phyloP scores from a whole-genome alignment of 2,329 filamentous ascomycete genomes.

The Curvularia eragrostidis region DNA sequence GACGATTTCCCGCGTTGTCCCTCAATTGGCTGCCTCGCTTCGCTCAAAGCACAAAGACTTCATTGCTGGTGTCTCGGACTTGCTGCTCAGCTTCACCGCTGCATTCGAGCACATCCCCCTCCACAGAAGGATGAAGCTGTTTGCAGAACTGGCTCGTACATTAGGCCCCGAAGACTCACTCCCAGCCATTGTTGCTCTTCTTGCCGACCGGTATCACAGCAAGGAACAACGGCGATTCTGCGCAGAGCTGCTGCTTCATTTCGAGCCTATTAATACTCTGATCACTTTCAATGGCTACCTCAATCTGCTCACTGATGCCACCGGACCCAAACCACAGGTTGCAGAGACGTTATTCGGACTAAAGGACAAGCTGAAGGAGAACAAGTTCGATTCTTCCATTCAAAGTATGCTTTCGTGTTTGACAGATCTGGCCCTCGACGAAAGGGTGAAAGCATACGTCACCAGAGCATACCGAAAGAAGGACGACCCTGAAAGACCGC shows the following conservation, averaged over 20 bases:
- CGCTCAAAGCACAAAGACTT: conserved; percentile 78
- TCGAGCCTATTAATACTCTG: conserved; percentile 77
- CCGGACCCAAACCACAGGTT: conserved; percentile 75
- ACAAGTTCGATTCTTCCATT: conserved; percentile 46
- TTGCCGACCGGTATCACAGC: conserved; percentile 87
- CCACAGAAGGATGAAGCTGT: conserved; percentile 82
- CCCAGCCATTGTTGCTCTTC: conserved; percentile 84
- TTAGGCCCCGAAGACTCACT: conserved; percentile 86
- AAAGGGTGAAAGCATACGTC: conserved; percentile 41
- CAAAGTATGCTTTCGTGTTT: conserved; percentile 50
- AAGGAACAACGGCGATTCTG: conserved; percentile 79
- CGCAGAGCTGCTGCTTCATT: conserved; percentile 73
- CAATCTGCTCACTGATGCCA: conserved; percentile 74
- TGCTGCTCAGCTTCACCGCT: conserved; percentile 93
- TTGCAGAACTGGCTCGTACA: conserved; percentile 82
- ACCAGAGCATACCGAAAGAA: conserved; percentile 40
- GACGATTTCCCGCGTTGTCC: conserved; percentile 93
- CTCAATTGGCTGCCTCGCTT: conserved; percentile 85
- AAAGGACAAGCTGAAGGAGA: conserved; percentile 52
- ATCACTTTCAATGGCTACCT: conserved; percentile 75
- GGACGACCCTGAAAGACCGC: conserved; percentile 35
- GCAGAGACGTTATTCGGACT: conserved; percentile 75
- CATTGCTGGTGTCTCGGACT: conserved; percentile 81
- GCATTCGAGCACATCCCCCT: conserved; percentile 95
- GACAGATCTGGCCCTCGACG: conserved; percentile 46